Base-by-base conservation (phyloP, 305 asterid genomes). In the Solanum hybrid region DNA sequence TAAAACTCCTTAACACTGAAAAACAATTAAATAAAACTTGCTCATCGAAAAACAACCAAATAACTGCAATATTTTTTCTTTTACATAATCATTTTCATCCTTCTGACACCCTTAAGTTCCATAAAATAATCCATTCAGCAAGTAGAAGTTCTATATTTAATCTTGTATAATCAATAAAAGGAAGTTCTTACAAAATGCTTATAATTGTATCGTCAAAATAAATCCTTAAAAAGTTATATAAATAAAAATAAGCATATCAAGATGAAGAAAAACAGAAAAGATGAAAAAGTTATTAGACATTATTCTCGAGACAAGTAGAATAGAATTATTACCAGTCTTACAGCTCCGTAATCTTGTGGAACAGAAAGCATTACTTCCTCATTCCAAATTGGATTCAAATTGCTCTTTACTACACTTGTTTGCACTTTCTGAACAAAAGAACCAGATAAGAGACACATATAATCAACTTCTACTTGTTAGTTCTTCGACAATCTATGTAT, bases 351-450 rank as follows among this genome's bases (percentile, higher is more conserved):
- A 86, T 95, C 87, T 89, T 95, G 95, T 76, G 99, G 99, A 90
- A 97, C 98, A 10, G 99, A 97, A 88, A 97, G 98, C 99, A 95
- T 95, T 37, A 97, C 93, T 85, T 95, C 99, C 92, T 97, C 97
- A 51, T 97, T 95, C 99, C 99, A 96, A 82, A 95, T 91, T 7
- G 99, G 99, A 92, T 96, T 97, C 93, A 97, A 91, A 88, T 94
- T 97, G 95, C 99, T 97, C 90, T 88, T 94, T 88, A 93, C 82
- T 84, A 95, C 96, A 22, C 94, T 35, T 35, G 99, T 97, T 92
- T 95, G 98, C 8, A 79, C 98, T 95, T 94, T 96, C 99, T 97
- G 91, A 34, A 24, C 80, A 92, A 79, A 89, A 77, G 81, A 91
- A 89, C 75, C 85, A 78, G 73, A 26, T 87, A 46, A 87, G 76